A percentile compares a stretch with the other conserved stretches of the same genome.
Conservation (phyloP, 1,284 basidiomycete species). For the Stereum hirsutum region DNA sequence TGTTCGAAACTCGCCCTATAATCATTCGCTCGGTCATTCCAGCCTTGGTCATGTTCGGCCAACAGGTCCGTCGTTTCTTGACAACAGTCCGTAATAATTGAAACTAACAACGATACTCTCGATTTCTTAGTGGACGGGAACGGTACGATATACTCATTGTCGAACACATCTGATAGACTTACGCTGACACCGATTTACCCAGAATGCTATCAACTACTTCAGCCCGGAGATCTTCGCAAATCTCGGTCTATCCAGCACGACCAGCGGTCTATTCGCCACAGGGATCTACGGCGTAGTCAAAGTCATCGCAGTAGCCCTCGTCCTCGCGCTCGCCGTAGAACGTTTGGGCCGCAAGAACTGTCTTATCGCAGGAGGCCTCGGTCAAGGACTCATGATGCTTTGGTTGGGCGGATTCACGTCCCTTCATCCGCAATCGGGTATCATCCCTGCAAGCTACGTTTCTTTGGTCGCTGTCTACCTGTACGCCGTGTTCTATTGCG, state of each 20-base stretch:
- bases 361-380: conserved; percentile 34
- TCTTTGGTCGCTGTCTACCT: conserved; percentile 39
- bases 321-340: conserved; percentile 35
- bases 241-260: conserved; percentile 44
- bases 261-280: conserved; percentile 45
- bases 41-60: conserved; percentile 42
- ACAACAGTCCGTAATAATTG: too few relatives aligned
- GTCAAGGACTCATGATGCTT: conserved; percentile 37
- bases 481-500: conserved; percentile 35
- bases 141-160: conserved; percentile 14
- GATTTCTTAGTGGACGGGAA: conserved; percentile 52
- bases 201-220: conserved; percentile 48
- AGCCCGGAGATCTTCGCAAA: conserved; percentile 38
- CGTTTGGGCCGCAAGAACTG: conserved; percentile 34
- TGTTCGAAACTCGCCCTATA: conserved; percentile 34
- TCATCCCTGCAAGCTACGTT: conserved; percentile 36
- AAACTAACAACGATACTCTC: too few relatives aligned
- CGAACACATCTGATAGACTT: not conserved
- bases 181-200: not conserved
- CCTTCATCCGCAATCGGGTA: conserved; percentile 23
- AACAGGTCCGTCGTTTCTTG: too few relatives aligned
- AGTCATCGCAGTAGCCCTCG: conserved; percentile 30
- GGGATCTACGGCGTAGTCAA: conserved; percentile 57
- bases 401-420: conserved; percentile 39
- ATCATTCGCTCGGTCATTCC: conserved; percentile 42